Base-by-base conservation (phyloP, 495 filamentous ascomycete species). In the Tuber magnatum region DNA sequence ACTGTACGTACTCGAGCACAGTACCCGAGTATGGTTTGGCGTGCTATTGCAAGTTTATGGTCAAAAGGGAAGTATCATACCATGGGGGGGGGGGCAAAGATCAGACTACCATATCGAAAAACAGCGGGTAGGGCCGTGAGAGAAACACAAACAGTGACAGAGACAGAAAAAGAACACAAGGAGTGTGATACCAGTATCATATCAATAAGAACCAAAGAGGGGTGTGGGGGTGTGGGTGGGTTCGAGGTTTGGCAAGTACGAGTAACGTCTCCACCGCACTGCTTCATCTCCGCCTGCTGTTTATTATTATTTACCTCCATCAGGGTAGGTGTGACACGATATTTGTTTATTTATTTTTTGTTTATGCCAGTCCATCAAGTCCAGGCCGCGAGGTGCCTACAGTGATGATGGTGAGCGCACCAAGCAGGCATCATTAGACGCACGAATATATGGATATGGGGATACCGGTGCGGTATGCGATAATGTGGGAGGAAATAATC, bases 341-440 rank as follows among this genome's bases (percentile, higher is more conserved):
- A 65, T 35, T 35, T 65, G 56, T 65, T 65, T 65, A 65, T 65
- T 35, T 61, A 32, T 28, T 18, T 32, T 35, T 35, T 65, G 56
- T 65, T 35, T 35, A 32, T n/a, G 2, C 51, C 51, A 61, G 51
- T 28, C n/a, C 24, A 32, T 20, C 56, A 20, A 32, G 56, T 61
- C n/a, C n/a, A 65, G 56, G 18, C 56, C 18, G 56, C 56, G 12
- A 14, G 28, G 56, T 35, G 56, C 32, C 56, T 16, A 65, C 28
- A 65, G 10, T 65, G 56, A 65, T 65, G 56, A 65, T 65, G 51
- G n/a, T 61, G 56, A 65, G 56, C 56, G 28, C 56, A 65, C 35
- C 56, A 65, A 35, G 56, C 56, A 65, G 56, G 51, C 14, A 61
- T 61, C 48, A 18, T 61, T 28, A 35, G 28, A 65, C 28, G 56